Conservation (phyloP, 441 rosid species). For the Croton setiger region DNA sequence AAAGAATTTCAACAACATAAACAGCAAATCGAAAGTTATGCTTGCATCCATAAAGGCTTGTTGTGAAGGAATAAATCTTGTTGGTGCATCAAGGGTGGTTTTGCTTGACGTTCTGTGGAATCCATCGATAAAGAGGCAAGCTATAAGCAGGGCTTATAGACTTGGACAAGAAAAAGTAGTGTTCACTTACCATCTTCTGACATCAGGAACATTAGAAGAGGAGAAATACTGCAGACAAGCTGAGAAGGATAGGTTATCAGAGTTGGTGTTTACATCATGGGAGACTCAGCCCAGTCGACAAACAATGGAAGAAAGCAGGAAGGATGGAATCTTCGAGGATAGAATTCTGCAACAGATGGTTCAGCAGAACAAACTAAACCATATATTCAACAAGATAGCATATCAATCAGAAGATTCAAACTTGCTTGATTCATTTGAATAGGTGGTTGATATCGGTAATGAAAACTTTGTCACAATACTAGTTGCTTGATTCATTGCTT, state of each 20-base stretch:
- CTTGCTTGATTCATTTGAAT: constrained; percentile 19
- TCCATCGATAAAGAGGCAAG: constrained; percentile 71
- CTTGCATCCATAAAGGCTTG: constrained; percentile 76
- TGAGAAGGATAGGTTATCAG: constrained; percentile 44
- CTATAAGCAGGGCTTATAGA: constrained; percentile 71
- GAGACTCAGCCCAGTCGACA: constrained; percentile 1
- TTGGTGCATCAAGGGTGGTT: constrained; percentile 73
- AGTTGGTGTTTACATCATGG: constrained; percentile 50
- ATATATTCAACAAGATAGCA: constrained; percentile 41
- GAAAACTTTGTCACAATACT: no score
- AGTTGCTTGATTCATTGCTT: not conserved
- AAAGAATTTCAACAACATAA: constrained; percentile 45
- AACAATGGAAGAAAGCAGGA: no score
- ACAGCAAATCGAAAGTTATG: constrained; percentile 47
- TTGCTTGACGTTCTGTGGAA: constrained; percentile 76
- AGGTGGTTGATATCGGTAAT: no score
- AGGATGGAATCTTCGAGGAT: constrained; percentile 33
- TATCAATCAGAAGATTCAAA: constrained; percentile 24
- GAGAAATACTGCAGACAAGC: constrained; percentile 49
- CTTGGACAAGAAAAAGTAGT: constrained; percentile 63
- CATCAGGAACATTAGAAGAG: constrained; percentile 49
- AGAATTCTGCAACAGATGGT: constrained; percentile 47
- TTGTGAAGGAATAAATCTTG: constrained; percentile 72
- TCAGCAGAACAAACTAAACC: constrained; percentile 26
- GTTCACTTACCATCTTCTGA: constrained; percentile 51